These are phyloP conservation scores for Neonectria punicea DNA, from an alignment of 2,329 filamentous ascomycete species.

Conservation along the genomic window DNA sequence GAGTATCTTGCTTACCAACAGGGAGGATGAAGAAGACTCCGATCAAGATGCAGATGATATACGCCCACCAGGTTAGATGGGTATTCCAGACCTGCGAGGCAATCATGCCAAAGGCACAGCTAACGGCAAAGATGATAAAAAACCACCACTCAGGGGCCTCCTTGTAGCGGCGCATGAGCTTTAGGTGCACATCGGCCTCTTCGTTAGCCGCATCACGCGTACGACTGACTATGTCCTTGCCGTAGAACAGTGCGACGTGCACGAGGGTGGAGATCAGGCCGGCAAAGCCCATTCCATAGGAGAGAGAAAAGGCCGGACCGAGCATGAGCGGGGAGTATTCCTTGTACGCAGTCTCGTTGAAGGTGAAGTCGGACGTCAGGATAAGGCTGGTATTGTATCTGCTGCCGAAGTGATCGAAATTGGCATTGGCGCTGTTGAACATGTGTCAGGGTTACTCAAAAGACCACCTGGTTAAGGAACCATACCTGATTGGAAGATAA, in stretches of 20 bases:
- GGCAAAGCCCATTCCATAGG: constrained; percentile 74
- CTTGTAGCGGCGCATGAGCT: constrained; percentile 68
- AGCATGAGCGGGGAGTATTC: constrained; percentile 76
- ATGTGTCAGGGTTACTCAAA: not conserved
- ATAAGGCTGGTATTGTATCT: constrained; percentile 70
- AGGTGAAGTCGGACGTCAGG: constrained; percentile 62
- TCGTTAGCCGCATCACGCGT: constrained; percentile 52
- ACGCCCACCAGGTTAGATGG: constrained; percentile 56
- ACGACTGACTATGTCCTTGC: constrained; percentile 64
- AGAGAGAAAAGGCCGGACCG: constrained; percentile 68
- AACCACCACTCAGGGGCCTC: constrained; percentile 71
- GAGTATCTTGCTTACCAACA: constrained; percentile 49
- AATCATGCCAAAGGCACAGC: constrained; percentile 41
- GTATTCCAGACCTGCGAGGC: constrained; percentile 10
- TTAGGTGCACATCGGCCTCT: constrained; percentile 69
- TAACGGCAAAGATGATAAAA: constrained; percentile 53
- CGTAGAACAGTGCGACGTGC: constrained; percentile 66
- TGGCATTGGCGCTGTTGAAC: constrained; percentile 54
- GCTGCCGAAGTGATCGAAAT: constrained; percentile 71
- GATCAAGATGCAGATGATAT: constrained; percentile 66
- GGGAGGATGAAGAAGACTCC: constrained; percentile 69
- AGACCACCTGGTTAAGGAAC: not conserved
- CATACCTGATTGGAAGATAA: constrained; percentile 68
- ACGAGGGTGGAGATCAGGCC: constrained; percentile 69
- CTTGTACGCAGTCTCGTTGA: constrained; percentile 69